Percentiles rank a stretch among this genome's conserved stretches.
phyloP scores from a whole-genome alignment of 2,329 filamentous ascomycete genomes.

The Blastomyces emzantsi region DNA sequence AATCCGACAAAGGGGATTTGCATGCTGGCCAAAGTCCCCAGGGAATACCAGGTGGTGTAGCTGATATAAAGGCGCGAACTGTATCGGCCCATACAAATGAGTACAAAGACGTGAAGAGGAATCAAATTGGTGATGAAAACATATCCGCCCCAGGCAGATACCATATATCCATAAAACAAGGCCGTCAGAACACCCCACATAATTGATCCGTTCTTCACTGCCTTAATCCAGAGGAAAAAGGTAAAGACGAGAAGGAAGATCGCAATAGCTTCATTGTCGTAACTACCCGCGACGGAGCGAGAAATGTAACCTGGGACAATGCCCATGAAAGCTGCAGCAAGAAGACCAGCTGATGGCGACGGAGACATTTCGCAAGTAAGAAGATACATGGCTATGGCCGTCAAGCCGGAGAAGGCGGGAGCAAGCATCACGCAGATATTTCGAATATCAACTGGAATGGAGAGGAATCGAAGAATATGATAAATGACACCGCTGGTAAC shows the following conservation, averaged over 20 bases:
- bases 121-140: slow-evolving; percentile 98
- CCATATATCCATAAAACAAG: slow-evolving; percentile 99
- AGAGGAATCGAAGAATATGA: slow-evolving; percentile 78
- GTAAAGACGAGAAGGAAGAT: slow-evolving; percentile 98
- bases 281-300: slow-evolving; percentile 92
- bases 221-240: slow-evolving; percentile 99
- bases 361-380: slow-evolving; percentile 95
- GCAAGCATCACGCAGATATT: slow-evolving; percentile 98
- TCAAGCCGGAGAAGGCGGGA: slow-evolving; percentile 87
- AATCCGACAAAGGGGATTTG: slow-evolving; percentile 99
- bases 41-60: slow-evolving; percentile 96
- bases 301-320: slow-evolving; percentile 98
- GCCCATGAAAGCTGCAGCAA: slow-evolving; percentile 93
- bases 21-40: slow-evolving; percentile 96
- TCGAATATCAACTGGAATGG: slow-evolving; percentile 92
- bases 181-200: slow-evolving; percentile 94
- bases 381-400: slow-evolving; percentile 85
- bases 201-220: slow-evolving; percentile 89
- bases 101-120: slow-evolving; percentile 84
- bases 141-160: slow-evolving; percentile 98
- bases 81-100: slow-evolving; percentile 95
- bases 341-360: slow-evolving; percentile 87
- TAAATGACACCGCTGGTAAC: slow-evolving; percentile 97
- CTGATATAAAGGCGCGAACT: slow-evolving; percentile 90
- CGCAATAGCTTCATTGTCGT: slow-evolving; percentile 98